Base-by-base conservation (phyloP, 2,329 filamentous ascomycete genomes). In the Acrodontium crateriforme region DNA sequence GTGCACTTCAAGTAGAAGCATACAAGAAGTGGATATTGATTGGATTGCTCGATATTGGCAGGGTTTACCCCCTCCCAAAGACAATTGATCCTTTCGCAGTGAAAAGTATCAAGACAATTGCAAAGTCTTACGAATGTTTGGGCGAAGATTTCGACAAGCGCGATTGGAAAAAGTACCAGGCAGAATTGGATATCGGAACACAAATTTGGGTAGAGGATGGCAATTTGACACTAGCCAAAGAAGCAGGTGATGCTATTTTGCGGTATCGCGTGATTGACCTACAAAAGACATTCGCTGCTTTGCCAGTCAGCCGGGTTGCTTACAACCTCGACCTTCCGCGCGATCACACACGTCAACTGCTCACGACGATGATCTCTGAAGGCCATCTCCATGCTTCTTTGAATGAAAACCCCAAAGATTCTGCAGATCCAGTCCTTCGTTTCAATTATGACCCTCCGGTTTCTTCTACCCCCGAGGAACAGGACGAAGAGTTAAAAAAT, bases 21-120 rank as follows among this genome's bases (percentile, higher is more conserved):
- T 87, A 92, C 62, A 91, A 87, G 58, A 91, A 87, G 54, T 94
- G 83, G 79, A 50, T 91, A 6, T 59, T 98, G 10, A 67, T 84
- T 7, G 72, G 74, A 29, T 63, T 94, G 30, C 59, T 98, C 11
- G 63, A 70, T 5, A 60, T 74, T 29, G 85, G 84, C 39, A 69
- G 63, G 43, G 60, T 69, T 42, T 52, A 58, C 42, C 31, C 54
- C 1, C 48, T 71, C 7, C 78, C 80, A 1, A 59, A 64, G 20
- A 67, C 69, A 25, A 67, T 69, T 6, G 63, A 66, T 27, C 34
- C 52, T 2, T 52, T 56, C 12, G 65, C 71, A 1, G 58, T 67
- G 35, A 75, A 70, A 44, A 50, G 59, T 4, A 74, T 74, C 41
- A 63, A 62, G 34, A 55, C 60, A 3, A 50, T 79, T 4, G 69